phyloP scores from a whole-genome alignment of 768 basidiomycete genomes.

The Pisolithus orientalis region DNA sequence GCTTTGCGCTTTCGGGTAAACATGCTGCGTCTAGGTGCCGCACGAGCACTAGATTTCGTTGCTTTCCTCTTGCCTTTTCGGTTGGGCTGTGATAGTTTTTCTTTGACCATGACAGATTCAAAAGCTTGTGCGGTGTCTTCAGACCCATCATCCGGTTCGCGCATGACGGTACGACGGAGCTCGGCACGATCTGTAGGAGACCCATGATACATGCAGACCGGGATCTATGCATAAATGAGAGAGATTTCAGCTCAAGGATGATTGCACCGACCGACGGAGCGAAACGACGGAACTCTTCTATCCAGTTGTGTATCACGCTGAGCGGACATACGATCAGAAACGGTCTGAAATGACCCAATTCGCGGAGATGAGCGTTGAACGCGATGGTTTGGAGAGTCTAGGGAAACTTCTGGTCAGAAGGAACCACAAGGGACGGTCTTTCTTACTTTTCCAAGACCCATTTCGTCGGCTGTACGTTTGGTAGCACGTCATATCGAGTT shows the following conservation, averaged over 20 bases:
- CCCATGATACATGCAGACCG: slow-evolving; percentile 90
- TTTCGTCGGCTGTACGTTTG: slow-evolving; percentile 69
- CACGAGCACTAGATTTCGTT: slow-evolving; percentile 7
- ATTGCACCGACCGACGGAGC: slow-evolving; percentile 56
- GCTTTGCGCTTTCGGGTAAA: slow-evolving; percentile 18
- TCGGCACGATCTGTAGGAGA: slow-evolving; percentile 74
- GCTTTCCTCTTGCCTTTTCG: slow-evolving; percentile 7
- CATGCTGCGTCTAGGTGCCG: slow-evolving; percentile 5
- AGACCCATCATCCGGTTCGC: slow-evolving; percentile 23
- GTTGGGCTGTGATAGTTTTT: slow-evolving; percentile 15
- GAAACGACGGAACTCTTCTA: slow-evolving; percentile 77
- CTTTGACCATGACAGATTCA: slow-evolving; percentile 19
- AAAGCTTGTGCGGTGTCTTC: slow-evolving; percentile 15
- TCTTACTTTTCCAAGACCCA: slow-evolving; percentile 83
- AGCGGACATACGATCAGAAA: slow-evolving; percentile 91
- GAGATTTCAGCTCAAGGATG: not conserved
- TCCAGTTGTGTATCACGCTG: slow-evolving; percentile 91
- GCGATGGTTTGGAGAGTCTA: slow-evolving; percentile 95
- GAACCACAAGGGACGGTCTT: not conserved
- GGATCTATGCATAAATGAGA: slow-evolving; percentile 47
- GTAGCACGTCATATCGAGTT: not conserved
- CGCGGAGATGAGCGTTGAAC: slow-evolving; percentile 85
- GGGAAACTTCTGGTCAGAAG: not conserved
- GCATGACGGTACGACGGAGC: slow-evolving; percentile 60
- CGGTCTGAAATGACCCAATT: slow-evolving; percentile 59